phyloP scores from a whole-genome alignment of 345 rosid genomes.

The Laguncularia racemosa region DNA sequence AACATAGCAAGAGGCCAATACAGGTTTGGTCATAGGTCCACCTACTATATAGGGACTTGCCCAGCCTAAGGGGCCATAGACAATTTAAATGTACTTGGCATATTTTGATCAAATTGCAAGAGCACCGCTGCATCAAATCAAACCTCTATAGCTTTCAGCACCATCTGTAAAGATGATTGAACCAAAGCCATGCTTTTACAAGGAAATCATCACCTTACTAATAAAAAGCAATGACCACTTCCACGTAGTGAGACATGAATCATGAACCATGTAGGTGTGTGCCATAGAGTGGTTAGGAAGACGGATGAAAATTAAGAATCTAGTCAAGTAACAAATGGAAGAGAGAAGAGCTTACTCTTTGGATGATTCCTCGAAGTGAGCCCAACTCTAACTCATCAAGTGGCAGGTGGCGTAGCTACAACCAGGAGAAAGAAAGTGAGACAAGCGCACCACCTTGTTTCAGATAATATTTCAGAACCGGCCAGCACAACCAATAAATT shows the following conservation, averaged over 20 bases:
- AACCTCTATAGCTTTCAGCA: too few relatives aligned
- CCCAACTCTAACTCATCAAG: conserved; percentile 97
- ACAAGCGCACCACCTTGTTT: background rate
- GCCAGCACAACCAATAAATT: conserved; percentile 7
- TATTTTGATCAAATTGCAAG: too few relatives aligned
- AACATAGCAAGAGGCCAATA: too few relatives aligned
- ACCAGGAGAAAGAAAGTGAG: conserved; percentile 9
- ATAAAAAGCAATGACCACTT: background rate
- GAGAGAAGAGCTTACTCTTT: conserved; percentile 44
- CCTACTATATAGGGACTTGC: too few relatives aligned
- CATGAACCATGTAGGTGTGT: too few relatives aligned
- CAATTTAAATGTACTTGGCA: too few relatives aligned
- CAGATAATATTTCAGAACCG: background rate
- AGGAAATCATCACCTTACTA: too few relatives aligned
- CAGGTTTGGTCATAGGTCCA: too few relatives aligned
- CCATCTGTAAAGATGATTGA: too few relatives aligned
- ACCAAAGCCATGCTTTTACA: too few relatives aligned
- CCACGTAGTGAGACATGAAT: background rate
- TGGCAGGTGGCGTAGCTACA: conserved; percentile 82
- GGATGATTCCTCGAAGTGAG: conserved; percentile 85
- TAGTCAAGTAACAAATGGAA: background rate
- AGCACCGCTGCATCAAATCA: too few relatives aligned
- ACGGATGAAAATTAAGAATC: background rate
- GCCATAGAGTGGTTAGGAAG: background rate
- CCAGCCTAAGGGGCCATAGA: too few relatives aligned